Conservation (phyloP, 495 filamentous ascomycete species). For the Antarctomyces pellizariae region DNA sequence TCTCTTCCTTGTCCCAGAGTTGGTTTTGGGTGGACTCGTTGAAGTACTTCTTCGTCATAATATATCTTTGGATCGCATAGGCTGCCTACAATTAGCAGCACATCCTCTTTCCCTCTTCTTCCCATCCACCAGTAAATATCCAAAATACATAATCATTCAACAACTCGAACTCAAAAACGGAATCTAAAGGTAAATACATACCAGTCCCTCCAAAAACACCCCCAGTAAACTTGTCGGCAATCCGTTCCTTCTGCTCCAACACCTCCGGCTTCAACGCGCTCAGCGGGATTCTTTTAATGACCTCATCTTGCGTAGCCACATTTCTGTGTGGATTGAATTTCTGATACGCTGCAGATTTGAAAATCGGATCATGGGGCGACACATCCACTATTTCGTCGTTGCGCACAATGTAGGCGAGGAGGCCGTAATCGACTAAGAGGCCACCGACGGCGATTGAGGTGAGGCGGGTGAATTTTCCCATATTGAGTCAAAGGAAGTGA, state of each 20-base stretch:
- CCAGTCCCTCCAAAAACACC: slow-evolving; percentile 47
- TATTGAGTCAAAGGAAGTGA: too few species aligned
- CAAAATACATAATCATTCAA: slow-evolving; percentile 9
- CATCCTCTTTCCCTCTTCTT: too few species aligned
- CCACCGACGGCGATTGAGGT: too few species aligned
- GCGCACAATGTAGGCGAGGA: too few species aligned
- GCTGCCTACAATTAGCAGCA: slow-evolving; percentile 17
- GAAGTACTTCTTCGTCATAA: slow-evolving; percentile 37
- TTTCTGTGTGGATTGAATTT: slow-evolving; percentile 38
- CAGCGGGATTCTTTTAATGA: slow-evolving; percentile 35
- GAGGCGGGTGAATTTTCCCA: too few species aligned
- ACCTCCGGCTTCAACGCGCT: slow-evolving; percentile 38
- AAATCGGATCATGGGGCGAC: slow-evolving; percentile 35
- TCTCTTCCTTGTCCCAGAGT: slow-evolving; percentile 34
- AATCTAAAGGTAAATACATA: too few species aligned
- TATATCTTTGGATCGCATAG: slow-evolving; percentile 36
- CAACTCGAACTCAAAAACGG: slow-evolving; percentile 11
- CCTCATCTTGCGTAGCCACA: slow-evolving; percentile 35
- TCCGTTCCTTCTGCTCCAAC: slow-evolving; percentile 31
- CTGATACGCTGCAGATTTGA: slow-evolving; percentile 27
- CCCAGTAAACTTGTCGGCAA: slow-evolving; percentile 37
- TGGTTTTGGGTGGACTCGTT: slow-evolving; percentile 32
- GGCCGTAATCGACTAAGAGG: too few species aligned
- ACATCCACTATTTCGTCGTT: too few species aligned
- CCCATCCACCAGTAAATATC: slow-evolving; percentile 1